Evolutionary conservation across 1,284 basidiomycete genomes (phyloP).

Genomic region (Nidula niveotomentosa): DNA sequence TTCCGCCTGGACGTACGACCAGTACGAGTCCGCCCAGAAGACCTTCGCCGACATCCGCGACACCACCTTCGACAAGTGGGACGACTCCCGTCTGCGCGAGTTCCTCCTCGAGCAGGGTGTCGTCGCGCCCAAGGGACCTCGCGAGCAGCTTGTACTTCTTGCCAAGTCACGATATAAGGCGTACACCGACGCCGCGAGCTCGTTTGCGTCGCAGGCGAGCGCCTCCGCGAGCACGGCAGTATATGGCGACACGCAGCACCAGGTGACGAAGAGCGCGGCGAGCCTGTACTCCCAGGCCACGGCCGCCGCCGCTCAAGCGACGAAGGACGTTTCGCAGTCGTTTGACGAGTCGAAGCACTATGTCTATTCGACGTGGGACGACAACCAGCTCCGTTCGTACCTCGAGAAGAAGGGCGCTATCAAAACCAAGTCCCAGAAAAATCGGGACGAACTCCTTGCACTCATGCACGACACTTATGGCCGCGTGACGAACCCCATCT

Average conservation of each 20-base stretch:
- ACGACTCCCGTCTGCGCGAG: slow-evolving; percentile 77
- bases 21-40: slow-evolving; percentile 66
- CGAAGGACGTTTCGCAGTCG: slow-evolving; percentile 51
- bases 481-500: slow-evolving; percentile 60
- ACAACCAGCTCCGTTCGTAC: slow-evolving; percentile 68
- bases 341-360: slow-evolving; percentile 84
- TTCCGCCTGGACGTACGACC: slow-evolving; percentile 55
- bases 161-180: slow-evolving; percentile 72
- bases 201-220: slow-evolving; percentile 49
- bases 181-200: slow-evolving; percentile 55
- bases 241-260: slow-evolving; percentile 51
- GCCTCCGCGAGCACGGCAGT: slow-evolving; percentile 57
- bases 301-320: slow-evolving; percentile 42
- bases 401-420: slow-evolving; percentile 76
- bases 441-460: slow-evolving; percentile 65
- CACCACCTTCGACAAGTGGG: slow-evolving; percentile 71
- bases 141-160: slow-evolving; percentile 77
- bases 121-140: slow-evolving; percentile 75
- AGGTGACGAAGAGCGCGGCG: slow-evolving; percentile 44
- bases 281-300: slow-evolving; percentile 25
- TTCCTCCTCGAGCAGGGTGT: slow-evolving; percentile 89
- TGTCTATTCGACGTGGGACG: slow-evolving; percentile 86
- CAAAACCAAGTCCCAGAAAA: slow-evolving; percentile 62
- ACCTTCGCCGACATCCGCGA: slow-evolving; percentile 59
- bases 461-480: slow-evolving; percentile 75